phyloP scores from a whole-genome alignment of 1,284 basidiomycete genomes.

The Leccinum subrobustum region DNA sequence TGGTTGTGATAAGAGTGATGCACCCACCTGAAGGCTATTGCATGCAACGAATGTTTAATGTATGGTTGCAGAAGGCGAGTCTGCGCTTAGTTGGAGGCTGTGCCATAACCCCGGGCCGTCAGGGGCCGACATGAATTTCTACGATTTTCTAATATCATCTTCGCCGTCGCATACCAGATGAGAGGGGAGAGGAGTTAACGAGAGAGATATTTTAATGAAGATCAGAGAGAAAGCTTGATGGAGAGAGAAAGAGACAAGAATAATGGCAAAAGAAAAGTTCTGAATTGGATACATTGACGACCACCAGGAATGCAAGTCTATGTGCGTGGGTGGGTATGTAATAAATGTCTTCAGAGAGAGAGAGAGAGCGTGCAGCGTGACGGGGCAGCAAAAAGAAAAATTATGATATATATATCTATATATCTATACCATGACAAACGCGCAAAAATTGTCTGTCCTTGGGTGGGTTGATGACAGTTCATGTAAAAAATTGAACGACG shows the following conservation, averaged over 20 bases:
- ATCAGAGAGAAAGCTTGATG: not conserved
- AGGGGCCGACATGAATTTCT: not conserved
- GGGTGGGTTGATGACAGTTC: not conserved
- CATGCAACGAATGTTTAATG: not conserved
- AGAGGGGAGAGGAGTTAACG: not conserved
- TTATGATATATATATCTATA: not conserved
- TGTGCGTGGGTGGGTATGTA: not conserved
- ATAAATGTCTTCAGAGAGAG: not conserved
- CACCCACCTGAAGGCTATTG: not conserved
- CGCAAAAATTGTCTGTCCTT: not conserved
- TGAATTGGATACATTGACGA: slow-evolving; percentile 7
- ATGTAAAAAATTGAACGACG: not conserved
- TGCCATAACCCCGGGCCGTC: not conserved
- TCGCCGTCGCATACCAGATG: not conserved
- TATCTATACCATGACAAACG: not conserved
- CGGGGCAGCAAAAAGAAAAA: not conserved
- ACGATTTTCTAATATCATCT: not conserved
- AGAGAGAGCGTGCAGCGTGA: not conserved
- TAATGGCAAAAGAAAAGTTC: not conserved
- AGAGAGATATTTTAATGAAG: not conserved
- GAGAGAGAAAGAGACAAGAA: not conserved
- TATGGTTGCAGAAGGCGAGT: too few relatives aligned
- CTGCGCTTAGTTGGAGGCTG: not conserved
- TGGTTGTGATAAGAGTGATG: not conserved
- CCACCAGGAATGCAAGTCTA: not conserved